Evolutionary conservation across 352 stramenopile genomes (phyloP).

Genomic region (Phytophthora cactorum): DNA sequence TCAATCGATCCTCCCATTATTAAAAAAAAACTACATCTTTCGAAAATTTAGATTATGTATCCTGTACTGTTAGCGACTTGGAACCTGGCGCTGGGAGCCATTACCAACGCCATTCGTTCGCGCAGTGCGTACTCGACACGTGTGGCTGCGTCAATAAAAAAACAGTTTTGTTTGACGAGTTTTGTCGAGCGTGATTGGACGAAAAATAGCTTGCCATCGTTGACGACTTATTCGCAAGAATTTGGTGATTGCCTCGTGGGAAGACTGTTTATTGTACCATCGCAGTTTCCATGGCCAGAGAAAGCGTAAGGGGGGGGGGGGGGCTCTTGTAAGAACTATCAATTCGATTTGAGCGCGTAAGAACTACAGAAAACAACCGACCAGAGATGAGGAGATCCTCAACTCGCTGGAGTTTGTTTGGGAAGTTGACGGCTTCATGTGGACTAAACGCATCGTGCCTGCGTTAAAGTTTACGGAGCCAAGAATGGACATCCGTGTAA

Average conservation of each 20-base stretch:
- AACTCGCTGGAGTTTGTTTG: neutral
- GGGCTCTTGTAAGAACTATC: neutral
- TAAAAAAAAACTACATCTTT: too few relatives aligned
- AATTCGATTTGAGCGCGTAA: neutral
- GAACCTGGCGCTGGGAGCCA: neutral
- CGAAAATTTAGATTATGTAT: too few relatives aligned
- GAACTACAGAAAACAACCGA: neutral
- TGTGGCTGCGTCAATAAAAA: neutral
- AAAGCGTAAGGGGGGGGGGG: neutral
- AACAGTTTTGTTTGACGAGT: neutral
- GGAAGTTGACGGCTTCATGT: neutral
- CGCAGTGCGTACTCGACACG: neutral
- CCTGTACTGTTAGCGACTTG: neutral
- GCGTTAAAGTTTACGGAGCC: neutral
- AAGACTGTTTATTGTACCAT: neutral
- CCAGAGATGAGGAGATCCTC: neutral
- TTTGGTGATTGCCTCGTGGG: neutral
- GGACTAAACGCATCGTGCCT: neutral
- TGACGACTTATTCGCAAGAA: neutral
- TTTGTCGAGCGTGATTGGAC: neutral
- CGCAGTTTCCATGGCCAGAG: neutral
- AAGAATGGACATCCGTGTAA: neutral
- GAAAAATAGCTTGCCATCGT: neutral
- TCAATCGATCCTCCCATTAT: too few relatives aligned
- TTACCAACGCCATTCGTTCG: neutral